Base-by-base conservation (phyloP, 148 eudicot species). In the Gaultheria prostrata region DNA sequence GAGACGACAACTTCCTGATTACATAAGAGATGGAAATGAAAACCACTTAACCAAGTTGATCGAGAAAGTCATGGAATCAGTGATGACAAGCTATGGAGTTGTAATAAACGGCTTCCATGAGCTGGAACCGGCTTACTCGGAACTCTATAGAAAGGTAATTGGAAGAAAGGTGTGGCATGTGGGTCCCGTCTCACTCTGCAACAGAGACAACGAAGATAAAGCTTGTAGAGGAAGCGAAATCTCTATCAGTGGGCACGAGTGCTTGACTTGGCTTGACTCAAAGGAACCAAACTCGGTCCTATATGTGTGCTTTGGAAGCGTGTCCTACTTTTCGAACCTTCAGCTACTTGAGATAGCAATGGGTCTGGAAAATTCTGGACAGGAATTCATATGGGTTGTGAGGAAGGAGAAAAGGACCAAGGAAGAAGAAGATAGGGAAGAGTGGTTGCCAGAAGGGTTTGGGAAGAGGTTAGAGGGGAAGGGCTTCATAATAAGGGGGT, bases 331-430 rank as follows among this genome's bases (percentile, higher is more conserved):
- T 32, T 76, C 86, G 0, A 43, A 56, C 8, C 65, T 82, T 32
- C 84, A 86, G 79, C 82, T 86, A 32, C 35, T 5, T 20, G 82
- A 86, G 79, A 84, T 86, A 18, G 88, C 86, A 15, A 17, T 8
- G 63, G 88, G 78, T 3, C 33, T 86, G 5, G 88, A 86, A 57
- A 71, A 84, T 53, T 86, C 86, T 0, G 76, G 39, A 26, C 88
- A 83, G 13, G 35, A 84, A 15, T 86, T 86, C 49, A 69, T 86
- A 18, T 86, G 88, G 88, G 88, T 86, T 0, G 82, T 86, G n/a
- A 86, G 82, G 56, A 80, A 30, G 18, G 56, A 67, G 18, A 13
- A 54, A 10, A 78, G 57, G 21, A 71, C 32, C 26, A 28, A 79
- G 5, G 76, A 57, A 45, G 63, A 63, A 17, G 67, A 75, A 17